Evolutionary conservation across 768 basidiomycete genomes (phyloP), one percentile per base, ranked within the genome.

Genomic region (Amanita inopinata): DNA sequence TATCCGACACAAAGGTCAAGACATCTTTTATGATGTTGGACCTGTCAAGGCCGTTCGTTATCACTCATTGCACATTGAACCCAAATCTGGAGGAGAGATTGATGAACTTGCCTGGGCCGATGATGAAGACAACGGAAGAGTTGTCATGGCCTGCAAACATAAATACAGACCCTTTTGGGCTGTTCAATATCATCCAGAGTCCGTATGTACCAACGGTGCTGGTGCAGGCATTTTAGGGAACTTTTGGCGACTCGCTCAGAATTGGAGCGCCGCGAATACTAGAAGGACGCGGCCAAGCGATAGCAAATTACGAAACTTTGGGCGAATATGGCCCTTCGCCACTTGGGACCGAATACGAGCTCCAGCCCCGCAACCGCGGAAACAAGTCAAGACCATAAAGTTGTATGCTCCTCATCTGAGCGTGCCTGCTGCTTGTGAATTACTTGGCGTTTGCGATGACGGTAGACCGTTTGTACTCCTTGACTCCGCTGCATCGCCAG

Each of bases 161-260:
- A 65, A 49, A 38, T 59, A 51, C 17, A 71, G 68, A 46, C 87
- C 88, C 3, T 85, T 87, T 53, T 90, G 83, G 81, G 86, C 83
- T 3, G 88, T 91, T 17, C 88, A 91, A 54, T 91, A 90, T 56
- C 88, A 91, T 56, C 88, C 88, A 4, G 88, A 90, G 55, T 90
- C 87, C 3, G 74, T 83, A 3, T 70, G 82, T 50, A 90, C 86
- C 2, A 63, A 66, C 32, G 74, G 71, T 2, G 83, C 81, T 4
- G 86, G 86, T 1, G 52, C 70, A n/a, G 70, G 79, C 43, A 74
- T 87, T 11, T 49, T 89, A 43, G 58, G 58, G 15, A 90, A 87
- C 57, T 89, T 89, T 55, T 89, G 83, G 83, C 58, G 59, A 17
- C 64, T 86, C 14, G 78, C 83, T 14, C 65, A 69, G 38, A 57